phyloP scores from a whole-genome alignment of 2,329 filamentous ascomycete genomes.

The Phyllosticta capitalensis region DNA sequence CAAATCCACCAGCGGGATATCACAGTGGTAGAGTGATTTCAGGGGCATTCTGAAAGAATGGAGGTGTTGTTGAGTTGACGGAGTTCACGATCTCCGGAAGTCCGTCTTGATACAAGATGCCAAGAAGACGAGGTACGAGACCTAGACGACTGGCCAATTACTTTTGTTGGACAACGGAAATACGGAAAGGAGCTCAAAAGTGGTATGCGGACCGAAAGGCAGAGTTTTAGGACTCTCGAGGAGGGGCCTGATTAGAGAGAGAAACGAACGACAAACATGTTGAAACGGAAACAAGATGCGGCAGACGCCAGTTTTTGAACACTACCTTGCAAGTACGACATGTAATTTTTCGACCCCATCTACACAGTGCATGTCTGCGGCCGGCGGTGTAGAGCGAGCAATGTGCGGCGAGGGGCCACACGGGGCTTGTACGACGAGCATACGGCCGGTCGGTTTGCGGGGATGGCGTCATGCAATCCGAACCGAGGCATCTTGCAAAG shows the following conservation, averaged over 20 bases:
- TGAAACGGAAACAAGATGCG: not conserved
- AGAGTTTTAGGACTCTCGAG: not conserved
- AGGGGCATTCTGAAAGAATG: constrained; percentile 38
- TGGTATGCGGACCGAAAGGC: not conserved
- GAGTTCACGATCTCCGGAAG: not conserved
- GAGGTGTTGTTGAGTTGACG: not conserved
- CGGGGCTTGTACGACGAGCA: not conserved
- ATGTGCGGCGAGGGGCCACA: not conserved
- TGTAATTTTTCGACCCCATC: not conserved
- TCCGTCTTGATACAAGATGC: not conserved
- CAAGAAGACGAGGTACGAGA: not conserved
- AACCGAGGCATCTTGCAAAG: not conserved
- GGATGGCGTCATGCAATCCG: not conserved
- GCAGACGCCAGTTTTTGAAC: not conserved
- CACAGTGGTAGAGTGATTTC: constrained; percentile 40
- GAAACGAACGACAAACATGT: not conserved
- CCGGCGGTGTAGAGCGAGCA: not conserved
- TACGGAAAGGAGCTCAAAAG: not conserved
- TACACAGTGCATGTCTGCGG: not conserved
- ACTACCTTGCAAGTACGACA: not conserved
- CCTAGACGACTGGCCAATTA: not conserved
- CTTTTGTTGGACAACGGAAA: not conserved
- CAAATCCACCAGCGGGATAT: constrained; percentile 37
- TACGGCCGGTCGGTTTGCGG: not conserved
- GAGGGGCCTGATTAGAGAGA: not conserved